Conservation (phyloP, 148 eudicot genomes). For the Pharnaceum exiguum region DNA sequence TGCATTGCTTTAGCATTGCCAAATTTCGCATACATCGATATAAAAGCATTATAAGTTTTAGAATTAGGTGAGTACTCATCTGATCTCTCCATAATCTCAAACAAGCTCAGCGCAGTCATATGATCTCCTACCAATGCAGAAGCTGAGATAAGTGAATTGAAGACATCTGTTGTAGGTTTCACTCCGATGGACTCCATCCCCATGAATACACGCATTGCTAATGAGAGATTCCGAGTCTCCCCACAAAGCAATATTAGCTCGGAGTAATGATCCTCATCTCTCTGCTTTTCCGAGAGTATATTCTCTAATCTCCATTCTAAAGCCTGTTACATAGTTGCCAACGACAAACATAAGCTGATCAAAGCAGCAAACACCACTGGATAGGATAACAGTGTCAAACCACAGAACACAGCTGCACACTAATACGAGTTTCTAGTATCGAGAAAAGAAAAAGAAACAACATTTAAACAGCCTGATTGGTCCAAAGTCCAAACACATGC, state of each 20-base stretch:
- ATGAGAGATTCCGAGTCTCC: slow-evolving; percentile 26
- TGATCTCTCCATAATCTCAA: slow-evolving; percentile 48
- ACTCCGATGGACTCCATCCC: slow-evolving; percentile 44
- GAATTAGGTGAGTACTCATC: slow-evolving; percentile 37
- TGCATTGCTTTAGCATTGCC: slow-evolving; percentile 39
- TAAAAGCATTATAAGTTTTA: slow-evolving; percentile 39
- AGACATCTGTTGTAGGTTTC: slow-evolving; percentile 29
- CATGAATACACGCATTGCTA: slow-evolving; percentile 36
- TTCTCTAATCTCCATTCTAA: slow-evolving; percentile 61
- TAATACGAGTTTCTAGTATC: no score
- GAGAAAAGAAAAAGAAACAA: no score
- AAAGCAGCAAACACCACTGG: no score
- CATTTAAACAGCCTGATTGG: no score
- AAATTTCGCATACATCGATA: slow-evolving; percentile 31
- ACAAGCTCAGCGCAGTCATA: slow-evolving; percentile 46
- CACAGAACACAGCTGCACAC: no score
- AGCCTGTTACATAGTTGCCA: slow-evolving; percentile 26
- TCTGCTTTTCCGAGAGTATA: slow-evolving; percentile 21
- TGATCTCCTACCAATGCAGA: slow-evolving; percentile 34
- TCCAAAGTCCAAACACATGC: no score
- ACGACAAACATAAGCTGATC: not conserved
- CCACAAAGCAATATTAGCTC: slow-evolving; percentile 38
- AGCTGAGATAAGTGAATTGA: slow-evolving; percentile 39
- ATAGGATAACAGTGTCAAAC: no score
- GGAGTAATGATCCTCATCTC: slow-evolving; percentile 25